A percentile compares a stretch with the other conserved stretches of the same genome.
Conservation (phyloP, 2,329 filamentous ascomycete species). For the Botryotinia narcissicola region DNA sequence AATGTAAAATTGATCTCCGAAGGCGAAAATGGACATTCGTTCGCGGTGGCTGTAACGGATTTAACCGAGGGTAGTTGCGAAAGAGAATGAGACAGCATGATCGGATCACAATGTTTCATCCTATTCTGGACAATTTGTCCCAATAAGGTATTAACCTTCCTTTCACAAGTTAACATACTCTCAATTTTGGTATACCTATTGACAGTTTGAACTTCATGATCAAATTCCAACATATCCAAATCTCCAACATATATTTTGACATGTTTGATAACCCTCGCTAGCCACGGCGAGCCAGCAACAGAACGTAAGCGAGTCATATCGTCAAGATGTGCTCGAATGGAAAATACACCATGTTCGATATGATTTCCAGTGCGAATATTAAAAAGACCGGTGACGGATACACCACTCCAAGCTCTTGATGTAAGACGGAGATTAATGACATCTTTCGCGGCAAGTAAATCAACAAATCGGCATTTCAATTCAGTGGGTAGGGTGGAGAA, state of each 20-base stretch:
- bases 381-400: slow-evolving; percentile 12
- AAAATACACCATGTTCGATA: slow-evolving; percentile 11
- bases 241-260: slow-evolving; percentile 18
- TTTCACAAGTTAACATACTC: slow-evolving; percentile 4
- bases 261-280: slow-evolving; percentile 15
- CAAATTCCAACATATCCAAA: slow-evolving; percentile 18
- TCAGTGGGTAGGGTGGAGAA: slow-evolving; percentile 10
- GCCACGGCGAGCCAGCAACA: slow-evolving; percentile 8
- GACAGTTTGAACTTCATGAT: slow-evolving; percentile 18
- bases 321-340: slow-evolving; percentile 12
- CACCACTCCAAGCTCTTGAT: not conserved
- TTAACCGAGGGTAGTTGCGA: not conserved
- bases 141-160: not conserved
- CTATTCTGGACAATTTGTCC: slow-evolving; percentile 13
- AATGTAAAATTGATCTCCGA: slow-evolving; percentile 10
- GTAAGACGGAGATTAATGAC: slow-evolving; percentile 12
- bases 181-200: slow-evolving; percentile 11
- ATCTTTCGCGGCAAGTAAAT: slow-evolving; percentile 12
- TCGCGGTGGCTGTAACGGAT: slow-evolving; percentile 4
- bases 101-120: slow-evolving; percentile 8
- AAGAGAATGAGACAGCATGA: slow-evolving; percentile 7
- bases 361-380: not conserved
- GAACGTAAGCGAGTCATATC: slow-evolving; percentile 13
- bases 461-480: slow-evolving; percentile 7
- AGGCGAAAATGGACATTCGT: slow-evolving; percentile 10